phyloP scores from a whole-genome alignment of 2,329 filamentous ascomycete genomes.

The Rhytidhysteron rufulum region DNA sequence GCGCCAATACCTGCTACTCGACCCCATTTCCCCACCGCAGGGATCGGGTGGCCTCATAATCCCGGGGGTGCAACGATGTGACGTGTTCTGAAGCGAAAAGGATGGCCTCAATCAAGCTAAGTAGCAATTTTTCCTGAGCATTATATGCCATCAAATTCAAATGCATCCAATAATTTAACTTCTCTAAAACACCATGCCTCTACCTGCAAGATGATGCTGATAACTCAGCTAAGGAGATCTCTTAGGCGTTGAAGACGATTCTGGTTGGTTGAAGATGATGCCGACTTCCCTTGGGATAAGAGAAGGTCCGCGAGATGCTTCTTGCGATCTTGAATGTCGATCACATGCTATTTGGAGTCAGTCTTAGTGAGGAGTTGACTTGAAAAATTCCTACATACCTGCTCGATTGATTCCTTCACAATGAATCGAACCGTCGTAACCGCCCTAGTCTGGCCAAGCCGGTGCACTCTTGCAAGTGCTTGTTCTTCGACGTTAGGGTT shows the following conservation, averaged over 20 bases:
- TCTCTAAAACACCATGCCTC: no score
- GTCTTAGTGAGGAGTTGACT: not conserved
- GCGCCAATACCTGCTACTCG: no score
- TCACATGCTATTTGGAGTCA: constrained; percentile 4
- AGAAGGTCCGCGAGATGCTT: constrained; percentile 5
- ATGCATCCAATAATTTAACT: no score
- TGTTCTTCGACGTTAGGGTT: constrained; percentile 46
- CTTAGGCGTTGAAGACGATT: not conserved
- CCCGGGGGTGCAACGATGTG: no score
- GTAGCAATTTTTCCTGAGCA: no score
- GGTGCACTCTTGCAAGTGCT: constrained; percentile 38
- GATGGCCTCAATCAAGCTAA: no score
- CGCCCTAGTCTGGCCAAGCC: constrained; percentile 33
- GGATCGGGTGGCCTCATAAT: no score
- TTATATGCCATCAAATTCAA: no score
- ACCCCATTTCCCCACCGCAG: no score
- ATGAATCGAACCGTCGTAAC: constrained; percentile 39
- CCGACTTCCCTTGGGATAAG: constrained; percentile 1
- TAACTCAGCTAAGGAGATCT: not conserved
- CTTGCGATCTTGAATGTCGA: constrained; percentile 8
- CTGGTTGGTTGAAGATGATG: not conserved
- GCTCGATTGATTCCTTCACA: constrained; percentile 38
- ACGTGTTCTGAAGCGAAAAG: no score
- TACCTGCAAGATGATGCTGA: no score
- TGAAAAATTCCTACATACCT: constrained; percentile 19